These are phyloP conservation scores for Parasarocladium wereldwijsianum DNA, from an alignment of 2,329 filamentous ascomycete species.

Conservation along the genomic window DNA sequence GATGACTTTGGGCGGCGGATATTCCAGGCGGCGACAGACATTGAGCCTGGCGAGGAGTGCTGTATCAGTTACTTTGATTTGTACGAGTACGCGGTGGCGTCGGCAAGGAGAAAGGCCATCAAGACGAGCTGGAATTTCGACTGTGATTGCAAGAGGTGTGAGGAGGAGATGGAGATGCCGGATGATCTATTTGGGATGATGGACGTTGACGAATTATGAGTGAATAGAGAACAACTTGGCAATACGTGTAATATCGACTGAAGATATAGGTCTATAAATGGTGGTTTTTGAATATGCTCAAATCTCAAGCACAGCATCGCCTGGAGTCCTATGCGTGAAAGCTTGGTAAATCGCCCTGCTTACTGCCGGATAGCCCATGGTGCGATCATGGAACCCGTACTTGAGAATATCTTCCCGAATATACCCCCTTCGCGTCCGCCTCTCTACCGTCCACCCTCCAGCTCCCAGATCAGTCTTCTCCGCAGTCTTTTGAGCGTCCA, in stretches of 20 bases:
- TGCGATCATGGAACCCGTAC: slow-evolving; percentile 39
- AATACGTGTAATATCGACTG: too few relatives aligned
- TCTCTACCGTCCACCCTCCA: slow-evolving; percentile 34
- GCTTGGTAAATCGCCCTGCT: slow-evolving; percentile 26
- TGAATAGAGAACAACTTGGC: too few relatives aligned
- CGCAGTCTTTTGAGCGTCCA: slow-evolving; percentile 27
- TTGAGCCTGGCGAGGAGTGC: slow-evolving; percentile 7
- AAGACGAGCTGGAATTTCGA: slow-evolving; percentile 5
- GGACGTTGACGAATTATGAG: slow-evolving; percentile 3
- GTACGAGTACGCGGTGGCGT: slow-evolving; percentile 3
- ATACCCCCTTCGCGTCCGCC: slow-evolving; percentile 27
- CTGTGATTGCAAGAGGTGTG: slow-evolving; percentile 7
- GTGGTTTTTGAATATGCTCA: too few relatives aligned
- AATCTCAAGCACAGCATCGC: too few relatives aligned
- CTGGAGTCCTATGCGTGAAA: slow-evolving; percentile 2
- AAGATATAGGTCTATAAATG: too few relatives aligned
- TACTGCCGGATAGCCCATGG: slow-evolving; percentile 42
- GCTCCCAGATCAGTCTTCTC: slow-evolving; percentile 25
- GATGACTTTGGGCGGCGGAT: slow-evolving; percentile 5
- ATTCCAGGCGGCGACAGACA: slow-evolving; percentile 6
- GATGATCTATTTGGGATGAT: slow-evolving; percentile 1
- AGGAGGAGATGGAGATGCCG: slow-evolving; percentile 5
- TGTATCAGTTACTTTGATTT: slow-evolving; percentile 8
- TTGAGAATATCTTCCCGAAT: slow-evolving; percentile 40
- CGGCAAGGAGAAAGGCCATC: slow-evolving; percentile 5